Conservation (phyloP, 441 rosid species). For the Erysimum pusillum region DNA sequence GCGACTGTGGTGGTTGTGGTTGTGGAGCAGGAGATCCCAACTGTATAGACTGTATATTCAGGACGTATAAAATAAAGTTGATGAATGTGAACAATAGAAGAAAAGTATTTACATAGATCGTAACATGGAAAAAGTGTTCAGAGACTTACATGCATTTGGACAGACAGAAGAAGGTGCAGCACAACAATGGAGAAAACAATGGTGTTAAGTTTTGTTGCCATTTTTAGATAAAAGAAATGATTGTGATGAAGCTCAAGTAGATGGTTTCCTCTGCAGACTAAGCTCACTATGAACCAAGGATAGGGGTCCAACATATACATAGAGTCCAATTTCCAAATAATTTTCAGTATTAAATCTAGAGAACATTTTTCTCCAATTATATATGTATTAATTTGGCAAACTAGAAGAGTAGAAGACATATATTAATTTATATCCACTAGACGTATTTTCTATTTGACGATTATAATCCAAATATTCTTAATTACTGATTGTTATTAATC, state of each 20-base stretch:
- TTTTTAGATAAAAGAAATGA: conserved; percentile 18
- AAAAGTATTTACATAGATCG: not conserved
- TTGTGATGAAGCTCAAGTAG: conserved; percentile 28
- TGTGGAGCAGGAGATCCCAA: conserved; percentile 62
- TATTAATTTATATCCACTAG: not conserved
- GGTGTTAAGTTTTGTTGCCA: conserved; percentile 32
- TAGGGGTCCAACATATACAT: conserved; percentile 18
- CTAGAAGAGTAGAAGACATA: conserved; percentile 3
- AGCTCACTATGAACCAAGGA: conserved; percentile 10
- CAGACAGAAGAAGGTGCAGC: conserved; percentile 31
- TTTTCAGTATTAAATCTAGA: not conserved
- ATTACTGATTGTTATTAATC: not conserved
- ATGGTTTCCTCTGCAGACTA: conserved; percentile 12
- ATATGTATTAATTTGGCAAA: not conserved
- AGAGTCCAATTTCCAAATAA: conserved; percentile 22
- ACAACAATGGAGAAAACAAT: conserved; percentile 39
- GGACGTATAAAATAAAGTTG: not conserved
- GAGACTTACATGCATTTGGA: conserved; percentile 43
- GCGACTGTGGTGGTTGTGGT: conserved; percentile 47
- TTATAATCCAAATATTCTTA: not conserved
- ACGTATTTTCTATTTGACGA: not conserved
- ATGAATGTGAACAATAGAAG: conserved; percentile 1
- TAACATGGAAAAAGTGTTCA: not conserved
- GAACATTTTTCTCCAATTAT: conserved; percentile 19
- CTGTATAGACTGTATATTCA: conserved; percentile 18